Conservation (phyloP, 306 rosid genomes). For the Hylodesmum podocarpum region DNA sequence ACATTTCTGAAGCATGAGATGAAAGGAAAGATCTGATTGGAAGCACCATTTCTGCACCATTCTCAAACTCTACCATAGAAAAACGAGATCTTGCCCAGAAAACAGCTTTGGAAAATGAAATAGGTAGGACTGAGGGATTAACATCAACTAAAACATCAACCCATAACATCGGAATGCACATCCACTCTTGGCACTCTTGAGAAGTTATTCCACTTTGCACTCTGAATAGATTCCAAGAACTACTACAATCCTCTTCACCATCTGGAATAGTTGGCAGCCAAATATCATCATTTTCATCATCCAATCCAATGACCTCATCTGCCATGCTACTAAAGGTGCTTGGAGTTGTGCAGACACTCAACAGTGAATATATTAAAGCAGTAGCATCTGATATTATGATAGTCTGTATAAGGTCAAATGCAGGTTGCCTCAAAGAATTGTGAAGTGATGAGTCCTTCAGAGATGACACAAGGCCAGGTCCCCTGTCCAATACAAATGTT, state of each 20-base stretch:
- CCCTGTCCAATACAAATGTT: constrained; percentile 66
- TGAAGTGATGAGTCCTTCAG: constrained; percentile 92
- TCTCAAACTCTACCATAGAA: constrained; percentile 73
- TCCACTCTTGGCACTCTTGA: constrained; percentile 72
- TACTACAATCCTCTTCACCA: constrained; percentile 50
- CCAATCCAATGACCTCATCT: constrained; percentile 36
- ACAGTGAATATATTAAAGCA: constrained; percentile 59
- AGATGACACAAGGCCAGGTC: constrained; percentile 88
- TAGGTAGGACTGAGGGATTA: constrained; percentile 67
- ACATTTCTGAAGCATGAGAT: constrained; percentile 65
- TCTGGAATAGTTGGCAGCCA: constrained; percentile 37
- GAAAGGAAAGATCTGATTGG: constrained; percentile 77
- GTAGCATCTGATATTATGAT: constrained; percentile 88
- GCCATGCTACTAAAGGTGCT: constrained; percentile 39
- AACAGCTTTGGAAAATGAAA: constrained; percentile 89
- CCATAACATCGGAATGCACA: constrained; percentile 98
- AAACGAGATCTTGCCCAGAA: constrained; percentile 95
- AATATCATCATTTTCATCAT: constrained; percentile 52
- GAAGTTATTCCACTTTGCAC: constrained; percentile 64
- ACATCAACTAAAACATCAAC: constrained; percentile 72
- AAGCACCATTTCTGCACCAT: constrained; percentile 54
- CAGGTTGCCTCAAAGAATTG: constrained; percentile 91
- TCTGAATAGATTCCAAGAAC: constrained; percentile 75
- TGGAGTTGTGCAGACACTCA: constrained; percentile 44
- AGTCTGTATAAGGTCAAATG: constrained; percentile 87